These are phyloP conservation scores for Phytophthora nicotianae DNA, from an alignment of 352 stramenopile genomes.

Conservation along the genomic window DNA sequence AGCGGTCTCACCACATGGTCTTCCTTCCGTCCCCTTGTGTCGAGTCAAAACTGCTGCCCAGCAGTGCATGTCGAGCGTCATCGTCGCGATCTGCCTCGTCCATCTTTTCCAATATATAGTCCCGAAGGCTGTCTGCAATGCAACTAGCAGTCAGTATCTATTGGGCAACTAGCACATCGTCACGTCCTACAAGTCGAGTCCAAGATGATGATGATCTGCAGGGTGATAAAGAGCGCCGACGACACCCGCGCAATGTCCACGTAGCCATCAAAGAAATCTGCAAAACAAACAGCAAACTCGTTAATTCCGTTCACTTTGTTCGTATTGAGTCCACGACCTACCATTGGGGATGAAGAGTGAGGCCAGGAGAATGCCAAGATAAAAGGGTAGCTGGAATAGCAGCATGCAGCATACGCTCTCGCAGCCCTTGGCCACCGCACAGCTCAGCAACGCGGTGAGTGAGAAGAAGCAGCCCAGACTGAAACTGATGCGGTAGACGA, in stretches of 20 bases:
- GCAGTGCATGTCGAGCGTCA: conserved; percentile 53
- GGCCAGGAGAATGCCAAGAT: conserved; percentile 46
- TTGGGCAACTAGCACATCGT: not conserved
- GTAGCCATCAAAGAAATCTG: conserved; percentile 77
- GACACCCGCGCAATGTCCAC: conserved; percentile 61
- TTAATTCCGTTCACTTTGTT: not conserved
- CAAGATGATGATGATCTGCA: conserved; percentile 86
- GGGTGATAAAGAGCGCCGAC: conserved; percentile 68
- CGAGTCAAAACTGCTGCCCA: conserved; percentile 39
- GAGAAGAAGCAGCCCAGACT: conserved; percentile 72
- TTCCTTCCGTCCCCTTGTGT: conserved; percentile 29
- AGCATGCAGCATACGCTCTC: conserved; percentile 72
- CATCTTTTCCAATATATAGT: conserved; percentile 77
- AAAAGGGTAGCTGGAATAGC: conserved; percentile 71
- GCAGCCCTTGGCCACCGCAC: conserved; percentile 46
- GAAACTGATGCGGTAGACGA: conserved; percentile 82
- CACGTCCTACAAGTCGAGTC: conserved; percentile 63
- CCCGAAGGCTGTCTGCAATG: conserved; percentile 63
- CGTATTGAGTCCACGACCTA: conserved; percentile 16
- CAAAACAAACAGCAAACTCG: not conserved
- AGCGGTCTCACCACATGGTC: conserved; percentile 24
- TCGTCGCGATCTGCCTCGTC: conserved; percentile 61
- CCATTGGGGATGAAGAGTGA: conserved; percentile 78
- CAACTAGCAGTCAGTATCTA: not conserved
- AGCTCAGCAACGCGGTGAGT: conserved; percentile 59